These are phyloP conservation scores for Barnettozyma botsteinii DNA, from an alignment of 805 yeast species.

Conservation along the genomic window DNA sequence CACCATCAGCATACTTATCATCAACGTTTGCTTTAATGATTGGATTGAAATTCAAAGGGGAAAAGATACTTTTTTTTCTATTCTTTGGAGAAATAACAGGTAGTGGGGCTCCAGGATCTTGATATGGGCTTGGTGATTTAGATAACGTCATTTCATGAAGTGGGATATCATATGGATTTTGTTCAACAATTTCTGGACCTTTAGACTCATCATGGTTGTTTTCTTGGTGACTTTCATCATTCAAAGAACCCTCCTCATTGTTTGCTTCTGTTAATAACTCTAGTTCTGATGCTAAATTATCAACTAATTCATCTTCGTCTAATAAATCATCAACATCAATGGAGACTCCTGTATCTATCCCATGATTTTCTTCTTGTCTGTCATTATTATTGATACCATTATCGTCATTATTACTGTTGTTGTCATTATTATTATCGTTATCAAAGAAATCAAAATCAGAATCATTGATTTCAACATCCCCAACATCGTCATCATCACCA, in stretches of 20 bases:
- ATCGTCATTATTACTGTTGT: slow-evolving; percentile 10
- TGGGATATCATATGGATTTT: slow-evolving; percentile 43
- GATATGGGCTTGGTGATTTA: slow-evolving; percentile 48
- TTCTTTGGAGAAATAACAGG: slow-evolving; percentile 50
- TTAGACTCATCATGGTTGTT: background rate
- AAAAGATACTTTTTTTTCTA: slow-evolving; percentile 58
- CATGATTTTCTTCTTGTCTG: background rate
- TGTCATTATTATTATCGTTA: slow-evolving; percentile 27
- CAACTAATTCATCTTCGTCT: slow-evolving; percentile 29
- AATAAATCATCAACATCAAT: slow-evolving; percentile 28
- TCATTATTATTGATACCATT: slow-evolving; percentile 7
- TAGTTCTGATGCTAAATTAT: slow-evolving; percentile 31
- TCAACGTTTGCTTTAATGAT: slow-evolving; percentile 71
- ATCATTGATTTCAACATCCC: slow-evolving; percentile 23
- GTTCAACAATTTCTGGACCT: background rate
- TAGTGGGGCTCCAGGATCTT: slow-evolving; percentile 81
- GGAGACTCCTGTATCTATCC: slow-evolving; percentile 19
- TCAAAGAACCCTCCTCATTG: background rate
- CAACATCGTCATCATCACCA: slow-evolving; percentile 24
- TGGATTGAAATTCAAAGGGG: slow-evolving; percentile 80
- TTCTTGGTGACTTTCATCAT: too few relatives aligned
- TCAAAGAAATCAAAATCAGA: slow-evolving; percentile 26
- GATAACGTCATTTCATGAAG: slow-evolving; percentile 52
- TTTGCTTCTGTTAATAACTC: slow-evolving; percentile 12
- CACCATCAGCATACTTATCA: slow-evolving; percentile 83